Percentiles rank a stretch among this genome's conserved stretches.
Conservation (phyloP, 2,329 filamentous ascomycete genomes). For the Boeremia lycopersici region DNA sequence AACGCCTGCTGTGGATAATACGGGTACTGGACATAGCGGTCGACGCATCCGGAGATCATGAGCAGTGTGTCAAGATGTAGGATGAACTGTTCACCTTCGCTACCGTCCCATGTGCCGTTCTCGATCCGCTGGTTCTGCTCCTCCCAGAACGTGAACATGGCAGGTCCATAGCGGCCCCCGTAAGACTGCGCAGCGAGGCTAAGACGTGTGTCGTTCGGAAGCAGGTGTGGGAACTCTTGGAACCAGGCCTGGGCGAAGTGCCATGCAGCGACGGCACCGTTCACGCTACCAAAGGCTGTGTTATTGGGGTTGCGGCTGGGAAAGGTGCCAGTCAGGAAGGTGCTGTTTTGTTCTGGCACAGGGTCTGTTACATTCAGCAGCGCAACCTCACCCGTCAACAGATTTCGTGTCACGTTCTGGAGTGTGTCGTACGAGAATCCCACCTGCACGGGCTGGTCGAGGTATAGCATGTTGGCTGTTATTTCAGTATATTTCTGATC, state of each 20-base stretch:
- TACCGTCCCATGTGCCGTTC: slow-evolving; percentile 17
- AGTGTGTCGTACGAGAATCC: slow-evolving; percentile 59
- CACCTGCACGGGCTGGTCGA: slow-evolving; percentile 68
- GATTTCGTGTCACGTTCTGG: slow-evolving; percentile 27
- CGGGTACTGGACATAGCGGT: slow-evolving; percentile 54
- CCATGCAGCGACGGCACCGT: slow-evolving; percentile 28
- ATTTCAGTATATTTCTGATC: not conserved
- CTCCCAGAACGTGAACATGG: slow-evolving; percentile 59
- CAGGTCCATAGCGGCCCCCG: slow-evolving; percentile 62
- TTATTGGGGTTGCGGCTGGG: slow-evolving; percentile 25
- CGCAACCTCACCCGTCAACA: slow-evolving; percentile 18
- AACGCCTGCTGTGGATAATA: slow-evolving; percentile 57
- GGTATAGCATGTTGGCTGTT: slow-evolving; percentile 58
- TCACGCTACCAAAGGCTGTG: slow-evolving; percentile 25
- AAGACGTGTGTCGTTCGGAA: slow-evolving; percentile 26
- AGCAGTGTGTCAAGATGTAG: slow-evolving; percentile 53
- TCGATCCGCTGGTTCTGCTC: slow-evolving; percentile 59
- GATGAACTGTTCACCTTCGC: slow-evolving; percentile 19
- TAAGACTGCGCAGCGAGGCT: slow-evolving; percentile 46
- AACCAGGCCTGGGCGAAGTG: slow-evolving; percentile 30
- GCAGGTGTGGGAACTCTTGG: slow-evolving; percentile 28
- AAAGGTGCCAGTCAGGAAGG: slow-evolving; percentile 24
- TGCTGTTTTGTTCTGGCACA: slow-evolving; percentile 24
- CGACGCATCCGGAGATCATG: slow-evolving; percentile 51
- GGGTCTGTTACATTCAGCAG: slow-evolving; percentile 20